Conservation (phyloP, 352 stramenopile species). For the Peronospora farinosa region DNA sequence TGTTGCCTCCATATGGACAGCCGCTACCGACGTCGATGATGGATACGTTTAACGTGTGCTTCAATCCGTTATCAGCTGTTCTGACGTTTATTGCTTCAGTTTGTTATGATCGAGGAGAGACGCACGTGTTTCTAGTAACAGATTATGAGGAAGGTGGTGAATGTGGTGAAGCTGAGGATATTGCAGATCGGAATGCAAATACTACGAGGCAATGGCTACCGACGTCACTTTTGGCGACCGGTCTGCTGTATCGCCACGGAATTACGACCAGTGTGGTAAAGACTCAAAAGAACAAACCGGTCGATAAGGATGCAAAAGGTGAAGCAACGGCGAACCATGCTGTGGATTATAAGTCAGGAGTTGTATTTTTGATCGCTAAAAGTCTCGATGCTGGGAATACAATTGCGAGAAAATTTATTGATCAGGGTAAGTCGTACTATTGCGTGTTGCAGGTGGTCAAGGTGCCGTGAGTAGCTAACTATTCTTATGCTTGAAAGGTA, state of each 20-base stretch:
- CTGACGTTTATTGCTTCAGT: constrained; percentile 23
- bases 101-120: constrained; percentile 11
- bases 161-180: neutral
- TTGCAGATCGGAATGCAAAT: neutral
- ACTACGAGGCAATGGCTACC: constrained; percentile 1
- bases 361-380: constrained; percentile 28
- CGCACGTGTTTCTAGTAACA: constrained; percentile 11
- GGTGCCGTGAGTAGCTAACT: neutral
- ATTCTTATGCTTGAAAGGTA: constrained; percentile 8
- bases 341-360: neutral
- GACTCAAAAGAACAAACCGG: neutral
- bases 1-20: constrained; percentile 12
- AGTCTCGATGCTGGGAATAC: constrained; percentile 9
- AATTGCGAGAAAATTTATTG: constrained; percentile 13
- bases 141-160: constrained; percentile 4
- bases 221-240: constrained; percentile 11
- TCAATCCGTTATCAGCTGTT: constrained; percentile 32
- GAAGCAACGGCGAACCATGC: neutral
- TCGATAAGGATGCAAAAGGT: neutral
- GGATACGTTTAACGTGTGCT: constrained; percentile 24
- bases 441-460: neutral
- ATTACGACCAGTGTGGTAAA: constrained; percentile 23
- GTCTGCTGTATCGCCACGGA: constrained; percentile 34
- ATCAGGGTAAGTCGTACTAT: constrained; percentile 22
- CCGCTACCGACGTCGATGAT: constrained; percentile 7